These are phyloP conservation scores for Daedalea quercina DNA, from an alignment of 768 basidiomycete species.

Conservation along the genomic window DNA sequence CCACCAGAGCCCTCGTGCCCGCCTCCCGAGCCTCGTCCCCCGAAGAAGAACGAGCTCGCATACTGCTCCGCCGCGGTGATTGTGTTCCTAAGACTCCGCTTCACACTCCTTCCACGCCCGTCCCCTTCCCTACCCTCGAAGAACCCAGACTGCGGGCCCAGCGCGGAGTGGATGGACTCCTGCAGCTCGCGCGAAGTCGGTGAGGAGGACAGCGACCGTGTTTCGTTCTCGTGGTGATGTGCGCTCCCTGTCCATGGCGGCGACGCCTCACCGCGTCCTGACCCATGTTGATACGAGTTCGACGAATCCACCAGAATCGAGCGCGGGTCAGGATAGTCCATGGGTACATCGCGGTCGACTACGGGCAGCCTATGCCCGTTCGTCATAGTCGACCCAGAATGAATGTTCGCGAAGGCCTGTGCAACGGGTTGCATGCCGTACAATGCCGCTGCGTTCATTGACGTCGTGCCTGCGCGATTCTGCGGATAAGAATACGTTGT, in stretches of 20 bases:
- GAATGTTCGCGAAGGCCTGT: background rate
- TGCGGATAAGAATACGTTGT: slow-evolving; percentile 8
- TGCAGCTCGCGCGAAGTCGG: slow-evolving; percentile 34
- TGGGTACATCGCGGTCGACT: slow-evolving; percentile 4
- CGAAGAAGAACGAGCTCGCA: slow-evolving; percentile 58
- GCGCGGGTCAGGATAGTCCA: slow-evolving; percentile 7
- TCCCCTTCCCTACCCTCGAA: slow-evolving; percentile 24
- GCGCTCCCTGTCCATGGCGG: slow-evolving; percentile 8
- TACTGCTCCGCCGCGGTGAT: slow-evolving; percentile 67
- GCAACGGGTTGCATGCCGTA: background rate
- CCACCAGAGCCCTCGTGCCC: slow-evolving; percentile 15
- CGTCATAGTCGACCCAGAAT: background rate
- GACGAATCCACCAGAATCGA: slow-evolving; percentile 18
- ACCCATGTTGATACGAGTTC: slow-evolving; percentile 13
- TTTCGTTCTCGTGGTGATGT: slow-evolving; percentile 10
- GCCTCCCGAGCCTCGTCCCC: slow-evolving; percentile 29
- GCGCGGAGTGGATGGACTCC: slow-evolving; percentile 29
- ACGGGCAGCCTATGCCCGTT: background rate
- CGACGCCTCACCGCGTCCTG: slow-evolving; percentile 6
- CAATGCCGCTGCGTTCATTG: background rate
- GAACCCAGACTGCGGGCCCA: slow-evolving; percentile 15
- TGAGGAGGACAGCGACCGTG: slow-evolving; percentile 22
- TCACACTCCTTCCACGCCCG: slow-evolving; percentile 52
- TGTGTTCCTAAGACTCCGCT: slow-evolving; percentile 59
- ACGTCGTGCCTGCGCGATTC: slow-evolving; percentile 3